Conservation (phyloP, 2,329 filamentous ascomycete species). For the Chaetomiaceae sp. region DNA sequence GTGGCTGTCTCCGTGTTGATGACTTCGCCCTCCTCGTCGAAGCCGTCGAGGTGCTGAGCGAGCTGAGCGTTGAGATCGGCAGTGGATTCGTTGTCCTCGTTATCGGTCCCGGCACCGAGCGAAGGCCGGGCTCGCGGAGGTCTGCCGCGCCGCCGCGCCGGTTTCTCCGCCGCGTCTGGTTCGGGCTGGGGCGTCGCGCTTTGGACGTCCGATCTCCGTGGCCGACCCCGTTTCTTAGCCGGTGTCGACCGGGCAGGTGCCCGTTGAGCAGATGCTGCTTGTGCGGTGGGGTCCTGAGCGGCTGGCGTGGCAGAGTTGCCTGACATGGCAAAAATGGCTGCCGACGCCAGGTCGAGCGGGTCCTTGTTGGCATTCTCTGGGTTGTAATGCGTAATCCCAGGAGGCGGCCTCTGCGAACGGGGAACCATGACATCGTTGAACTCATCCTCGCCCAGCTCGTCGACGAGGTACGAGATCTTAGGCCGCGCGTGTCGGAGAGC, state of each 20-base stretch:
- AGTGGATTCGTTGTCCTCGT: background rate
- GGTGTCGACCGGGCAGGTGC: background rate
- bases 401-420: slow-evolving; percentile 17
- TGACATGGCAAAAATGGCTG: slow-evolving; percentile 33
- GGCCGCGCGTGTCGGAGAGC: slow-evolving; percentile 50
- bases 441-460: slow-evolving; percentile 44
- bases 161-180: background rate
- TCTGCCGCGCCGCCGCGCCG: slow-evolving; percentile 16
- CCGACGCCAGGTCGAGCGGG: slow-evolving; percentile 40
- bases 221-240: slow-evolving; percentile 28
- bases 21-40: slow-evolving; percentile 25
- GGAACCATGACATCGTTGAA: slow-evolving; percentile 37
- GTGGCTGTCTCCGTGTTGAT: slow-evolving; percentile 16
- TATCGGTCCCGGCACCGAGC: background rate
- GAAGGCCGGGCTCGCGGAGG: slow-evolving; percentile 15
- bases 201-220: slow-evolving; percentile 18
- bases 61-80: slow-evolving; percentile 35
- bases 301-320: slow-evolving; percentile 13
- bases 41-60: slow-evolving; percentile 30
- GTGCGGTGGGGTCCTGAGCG: slow-evolving; percentile 1
- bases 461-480: slow-evolving; percentile 46
- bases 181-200: background rate
- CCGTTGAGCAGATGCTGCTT: background rate
- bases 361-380: slow-evolving; percentile 24
- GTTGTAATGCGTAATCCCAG: slow-evolving; percentile 20